A percentile compares a stretch with the other conserved stretches of the same genome.
phyloP scores from a whole-genome alignment of 805 yeast species.

The Vanderwaltozyma tropicalis region DNA sequence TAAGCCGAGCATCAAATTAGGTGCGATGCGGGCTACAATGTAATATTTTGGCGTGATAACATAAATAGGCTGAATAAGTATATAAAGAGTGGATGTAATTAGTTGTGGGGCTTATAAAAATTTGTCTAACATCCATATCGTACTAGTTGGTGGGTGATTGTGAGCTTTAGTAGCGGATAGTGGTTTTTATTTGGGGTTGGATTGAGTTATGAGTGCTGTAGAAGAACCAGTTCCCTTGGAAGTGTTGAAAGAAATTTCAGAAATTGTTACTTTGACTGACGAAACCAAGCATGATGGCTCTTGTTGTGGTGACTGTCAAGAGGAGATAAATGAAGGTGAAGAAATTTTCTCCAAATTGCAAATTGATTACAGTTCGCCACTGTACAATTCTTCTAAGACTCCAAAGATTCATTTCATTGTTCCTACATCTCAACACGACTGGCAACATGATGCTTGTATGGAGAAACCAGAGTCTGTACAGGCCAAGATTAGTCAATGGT shows the following conservation, averaged over 20 bases:
- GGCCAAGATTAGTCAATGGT: slow-evolving; percentile 34
- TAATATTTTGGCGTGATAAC: too few species aligned
- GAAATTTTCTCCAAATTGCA: slow-evolving; percentile 16
- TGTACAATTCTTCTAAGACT: slow-evolving; percentile 66
- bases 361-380: slow-evolving; percentile 29
- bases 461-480: slow-evolving; percentile 38
- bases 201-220: neutral
- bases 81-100: too few species aligned
- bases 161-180: too few species aligned
- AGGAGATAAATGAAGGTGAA: slow-evolving; percentile 10
- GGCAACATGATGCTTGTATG: slow-evolving; percentile 64
- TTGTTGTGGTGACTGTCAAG: slow-evolving; percentile 1
- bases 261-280: neutral
- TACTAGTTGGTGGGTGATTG: too few species aligned
- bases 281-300: neutral
- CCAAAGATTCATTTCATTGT: slow-evolving; percentile 65
- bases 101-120: too few species aligned
- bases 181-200: neutral
- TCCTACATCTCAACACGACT: slow-evolving; percentile 76
- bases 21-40: too few species aligned
- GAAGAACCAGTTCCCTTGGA: neutral
- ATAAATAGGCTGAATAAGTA: too few species aligned
- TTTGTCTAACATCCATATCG: too few species aligned
- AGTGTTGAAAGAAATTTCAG: neutral
- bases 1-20: too few species aligned